Base-by-base conservation (phyloP, 2,329 filamentous ascomycete species). In the Pestalotiopsis sp. region DNA sequence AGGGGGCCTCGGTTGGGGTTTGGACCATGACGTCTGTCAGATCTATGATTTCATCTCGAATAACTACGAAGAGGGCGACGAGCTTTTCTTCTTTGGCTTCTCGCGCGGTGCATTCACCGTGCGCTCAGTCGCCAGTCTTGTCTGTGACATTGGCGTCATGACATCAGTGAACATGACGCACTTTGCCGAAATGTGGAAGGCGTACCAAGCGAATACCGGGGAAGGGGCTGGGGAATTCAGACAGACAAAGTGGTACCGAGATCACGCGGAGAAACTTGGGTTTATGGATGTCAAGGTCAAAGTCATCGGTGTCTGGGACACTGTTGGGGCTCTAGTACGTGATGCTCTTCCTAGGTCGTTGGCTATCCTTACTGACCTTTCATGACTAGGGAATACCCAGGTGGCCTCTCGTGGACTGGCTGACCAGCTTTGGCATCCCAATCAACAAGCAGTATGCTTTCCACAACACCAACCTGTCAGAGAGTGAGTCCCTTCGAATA, bases 21-120 rank as follows among this genome's bases (percentile, higher is more conserved):
- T 64, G 2, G 61, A 20, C 3, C 7, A 77, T 74, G 73, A 91
- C 68, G 84, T 91, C 66, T 85, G 88, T 13, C 88, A 90, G 75
- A 86, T 88, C 1, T 91, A 91, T 74, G 82, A 85, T 4, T 91
- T 90, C 73, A 80, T 91, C 2, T 89, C 87, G 67, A 84, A 86
- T 72, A 91, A 91, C 77, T 90, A 90, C 73, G 82, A 83, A 66
- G 83, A 85, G 66, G 86, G 86, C 2, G 87, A 90, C 70, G 84
- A 88, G 70, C 87, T 89, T 62, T 78, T 87, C 61, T 81, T 89
- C 36, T 76, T 88, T 36, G 87, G 87, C 3, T 90, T 87, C 79
- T 89, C 86, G 1, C 82, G 87, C 14, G 87, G 87, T 3, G 87
- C 87, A 4, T 90, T 88, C 72, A 90, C 86, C 0, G 86, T 83